Evolutionary conservation across 305 asterid species (phyloP).

Genomic region (Solanum hybrid): DNA sequence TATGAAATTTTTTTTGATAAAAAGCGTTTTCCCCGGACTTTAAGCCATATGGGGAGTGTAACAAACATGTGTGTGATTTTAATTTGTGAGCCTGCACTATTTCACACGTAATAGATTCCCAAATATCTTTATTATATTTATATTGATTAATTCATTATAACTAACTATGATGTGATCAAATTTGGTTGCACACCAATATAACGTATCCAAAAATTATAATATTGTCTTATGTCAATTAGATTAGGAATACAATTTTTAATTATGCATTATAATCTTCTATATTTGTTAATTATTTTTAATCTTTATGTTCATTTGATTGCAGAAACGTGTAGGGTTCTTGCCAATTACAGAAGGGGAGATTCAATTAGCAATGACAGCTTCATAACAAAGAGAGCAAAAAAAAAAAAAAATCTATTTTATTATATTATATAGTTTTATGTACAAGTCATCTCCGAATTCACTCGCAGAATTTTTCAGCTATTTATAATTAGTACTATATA

Average conservation of each 20-base stretch:
- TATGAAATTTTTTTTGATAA: not conserved
- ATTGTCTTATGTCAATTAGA: not conserved
- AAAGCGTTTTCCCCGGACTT: rapidly evolving
- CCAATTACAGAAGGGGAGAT: conserved; percentile 65
- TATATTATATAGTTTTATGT: not conserved
- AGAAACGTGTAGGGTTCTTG: conserved; percentile 76
- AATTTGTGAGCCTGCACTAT: not conserved
- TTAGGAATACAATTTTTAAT: not conserved
- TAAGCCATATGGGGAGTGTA: not conserved
- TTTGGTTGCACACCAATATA: not conserved
- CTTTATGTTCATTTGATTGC: conserved; percentile 16
- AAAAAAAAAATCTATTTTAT: not conserved
- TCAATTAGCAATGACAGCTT: conserved; percentile 46
- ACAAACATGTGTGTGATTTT: not conserved
- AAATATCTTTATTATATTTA: not conserved
- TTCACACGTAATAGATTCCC: not conserved
- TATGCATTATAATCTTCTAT: not conserved
- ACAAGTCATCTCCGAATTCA: conserved; percentile 42
- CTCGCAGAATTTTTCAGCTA: conserved; percentile 22
- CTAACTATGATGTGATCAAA: conserved; percentile 2
- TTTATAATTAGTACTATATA: not conserved
- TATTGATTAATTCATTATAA: not conserved
- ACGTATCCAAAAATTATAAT: not conserved
- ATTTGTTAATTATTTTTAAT: not conserved
- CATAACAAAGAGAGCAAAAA: not conserved